A percentile compares a stretch with the other conserved stretches of the same genome.
These are phyloP conservation scores for Letharia lupina DNA, from an alignment of 495 filamentous ascomycete genomes.

Conservation along the genomic window DNA sequence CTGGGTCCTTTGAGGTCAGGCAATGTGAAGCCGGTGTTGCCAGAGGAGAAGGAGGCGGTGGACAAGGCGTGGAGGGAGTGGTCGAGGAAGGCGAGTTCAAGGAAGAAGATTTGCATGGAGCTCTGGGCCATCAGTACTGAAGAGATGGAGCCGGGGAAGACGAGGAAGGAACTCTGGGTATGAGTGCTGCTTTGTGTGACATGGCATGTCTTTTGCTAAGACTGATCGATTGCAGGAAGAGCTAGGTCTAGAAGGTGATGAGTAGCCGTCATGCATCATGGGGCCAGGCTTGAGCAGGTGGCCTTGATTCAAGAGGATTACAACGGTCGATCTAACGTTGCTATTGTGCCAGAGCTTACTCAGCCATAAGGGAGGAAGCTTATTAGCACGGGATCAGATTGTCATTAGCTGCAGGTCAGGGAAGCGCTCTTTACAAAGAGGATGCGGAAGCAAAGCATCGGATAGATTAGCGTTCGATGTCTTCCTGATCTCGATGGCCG, in stretches of 20 bases:
- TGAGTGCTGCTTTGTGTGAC: slow-evolving; percentile 14
- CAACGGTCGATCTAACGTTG: neutral
- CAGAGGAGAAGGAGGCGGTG: slow-evolving; percentile 40
- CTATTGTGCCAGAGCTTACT: slow-evolving; percentile 1
- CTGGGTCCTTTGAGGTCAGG: slow-evolving; percentile 35
- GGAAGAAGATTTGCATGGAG: slow-evolving; percentile 46
- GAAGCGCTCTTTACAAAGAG: neutral
- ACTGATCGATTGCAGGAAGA: slow-evolving; percentile 31
- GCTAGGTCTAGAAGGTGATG: slow-evolving; percentile 36
- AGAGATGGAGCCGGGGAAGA: slow-evolving; percentile 40
- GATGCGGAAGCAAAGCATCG: neutral
- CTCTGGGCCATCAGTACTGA: slow-evolving; percentile 44
- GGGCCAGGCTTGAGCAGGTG: neutral
- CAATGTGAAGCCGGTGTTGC: slow-evolving; percentile 36
- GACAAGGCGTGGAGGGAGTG: slow-evolving; percentile 46
- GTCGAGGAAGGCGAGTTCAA: slow-evolving; percentile 36
- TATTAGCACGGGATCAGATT: neutral
- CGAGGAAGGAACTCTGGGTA: slow-evolving; percentile 45
- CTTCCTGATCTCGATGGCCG: neutral
- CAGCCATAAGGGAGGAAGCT: neutral
- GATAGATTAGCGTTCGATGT: neutral
- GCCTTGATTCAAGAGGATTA: neutral
- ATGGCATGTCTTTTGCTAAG: slow-evolving; percentile 3
- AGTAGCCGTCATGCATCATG: neutral
- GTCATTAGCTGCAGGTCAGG: neutral